Base-by-base conservation (phyloP, 1,139 yeast genomes). In the Blastobotrys proliferans region DNA sequence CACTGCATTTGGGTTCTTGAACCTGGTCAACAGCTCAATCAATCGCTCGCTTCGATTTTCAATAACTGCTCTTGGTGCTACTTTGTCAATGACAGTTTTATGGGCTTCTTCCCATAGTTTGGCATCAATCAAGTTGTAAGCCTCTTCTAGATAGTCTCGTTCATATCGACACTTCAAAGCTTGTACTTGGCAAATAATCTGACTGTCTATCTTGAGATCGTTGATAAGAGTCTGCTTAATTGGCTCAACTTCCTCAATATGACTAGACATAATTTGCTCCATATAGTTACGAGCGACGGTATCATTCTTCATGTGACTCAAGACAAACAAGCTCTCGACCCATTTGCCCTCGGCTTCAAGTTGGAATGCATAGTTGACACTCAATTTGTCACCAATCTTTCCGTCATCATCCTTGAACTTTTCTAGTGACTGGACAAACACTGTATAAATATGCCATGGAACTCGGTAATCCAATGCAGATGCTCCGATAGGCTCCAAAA, bases 51-150 rank as follows among this genome's bases (percentile, higher is more conserved):
- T 56, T 3, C 61, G 55, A 4, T 64, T 58, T 6, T 70, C 67
- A 22, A 84, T 73, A 24, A 81, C 73, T 21, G 79, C 72, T 35
- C 62, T 55, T 9, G 97, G 97, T 0, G 92, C 97, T 30, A 88
- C 81, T 13, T 70, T 61, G 3, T 66, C 56, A 2, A 78, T 57
- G 3, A 85, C 67, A 0, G 77, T 67, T 1, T 64, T 61, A 54
- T 85, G 94, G 0, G 95, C 95, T 35, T 76, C 79, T 1, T 66
- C 69, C 70, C 77, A 77, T 39, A 74, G 61, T 13, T 67, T 68
- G 0, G 95, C 95, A n/a, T 68, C 70, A 2, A 86, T 62, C 38
- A 83, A 72, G 18, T 81, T 76, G 38, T 72, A 68, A 2, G 81
- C 77, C 51, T 87, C 90, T 8, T 72, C 69, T 67, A 80, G 69